Base-by-base conservation (phyloP, 2,329 filamentous ascomycete species). In the Camillea tinctor region DNA sequence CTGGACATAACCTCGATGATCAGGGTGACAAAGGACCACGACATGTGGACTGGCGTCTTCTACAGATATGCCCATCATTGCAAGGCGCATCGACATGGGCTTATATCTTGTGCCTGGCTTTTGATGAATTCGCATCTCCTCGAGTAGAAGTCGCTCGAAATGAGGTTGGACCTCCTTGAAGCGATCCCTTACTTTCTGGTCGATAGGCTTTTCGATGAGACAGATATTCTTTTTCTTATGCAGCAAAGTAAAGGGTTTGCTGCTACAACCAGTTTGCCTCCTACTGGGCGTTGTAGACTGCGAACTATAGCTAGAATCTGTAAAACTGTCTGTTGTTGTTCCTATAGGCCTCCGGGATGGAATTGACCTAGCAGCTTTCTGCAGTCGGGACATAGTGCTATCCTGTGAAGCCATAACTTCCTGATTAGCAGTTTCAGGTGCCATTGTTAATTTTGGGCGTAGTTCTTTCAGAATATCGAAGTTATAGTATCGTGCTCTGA, bases 31-130 rank as follows among this genome's bases (percentile, higher is more conserved):
- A 52, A 52, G 20, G 51, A 52, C 21, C 23, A 26, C 24, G 24
- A 52, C 17, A 53, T 53, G 24, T 21, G 49, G 49, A 7, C 26
- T 44, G 9, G 55, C 55, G 9, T 56, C 55, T 13, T 11, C 23
- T 19, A 36, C 21, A 9, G 55, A 56, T 36, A 26, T 56, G 9
- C 55, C 55, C 55, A 56, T 56, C 55, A 56, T 56, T 11, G 48
- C 55, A 3, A 56, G 17, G 7, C 55, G 48, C 19, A 23, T 56
- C n/a, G 55, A 56, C 24, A 56, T 51, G 11, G 55, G 55, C 19
- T 23, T 51, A 20, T 56, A 56, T 22, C 23, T 50, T 19, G 3
- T 52, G 13, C 55, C 48, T 26, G 22, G n/a, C 23, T 40, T 56
- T 17, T 19, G 48, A 22, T 50, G 23, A 40, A 19, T 7, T 13